phyloP scores from a whole-genome alignment of 306 rosid species.

The Prosopis cineraria region DNA sequence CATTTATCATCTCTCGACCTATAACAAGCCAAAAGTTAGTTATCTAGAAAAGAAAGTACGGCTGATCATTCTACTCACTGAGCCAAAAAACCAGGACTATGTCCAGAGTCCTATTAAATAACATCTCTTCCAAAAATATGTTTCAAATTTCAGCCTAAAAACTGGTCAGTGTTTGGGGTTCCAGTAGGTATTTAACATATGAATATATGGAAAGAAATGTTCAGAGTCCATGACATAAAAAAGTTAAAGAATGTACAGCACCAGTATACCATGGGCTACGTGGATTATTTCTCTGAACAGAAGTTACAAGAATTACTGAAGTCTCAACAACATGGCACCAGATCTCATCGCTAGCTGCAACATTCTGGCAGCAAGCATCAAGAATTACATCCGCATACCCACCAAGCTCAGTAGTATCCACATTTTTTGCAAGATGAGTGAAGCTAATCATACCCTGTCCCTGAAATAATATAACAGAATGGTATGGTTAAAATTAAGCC shows the following conservation, averaged over 20 bases:
- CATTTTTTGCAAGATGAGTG: conserved; percentile 66
- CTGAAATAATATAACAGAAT: conserved; percentile 45
- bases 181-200: conserved; percentile 22
- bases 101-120: conserved; percentile 21
- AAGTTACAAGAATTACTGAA: conserved; percentile 68
- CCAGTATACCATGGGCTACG: conserved; percentile 79
- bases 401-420: conserved; percentile 63
- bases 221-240: conserved; percentile 7
- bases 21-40: conserved; percentile 14
- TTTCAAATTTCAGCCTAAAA: conserved; percentile 21
- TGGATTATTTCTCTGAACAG: conserved; percentile 71
- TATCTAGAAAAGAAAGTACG: conserved; percentile 3
- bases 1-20: not conserved
- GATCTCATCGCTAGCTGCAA: conserved; percentile 74
- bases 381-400: conserved; percentile 77
- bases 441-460: conserved; percentile 83
- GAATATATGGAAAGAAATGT: conserved; percentile 6
- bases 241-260: conserved; percentile 18
- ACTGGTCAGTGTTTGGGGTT: not conserved
- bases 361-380: conserved; percentile 98
- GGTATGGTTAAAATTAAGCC: not conserved
- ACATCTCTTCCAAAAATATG: conserved; percentile 3
- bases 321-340: conserved; percentile 83
- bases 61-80: not conserved
- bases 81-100: conserved; percentile 21